phyloP scores from a whole-genome alignment of 768 basidiomycete genomes.

The Pseudohyphozyma bogoriensis region DNA sequence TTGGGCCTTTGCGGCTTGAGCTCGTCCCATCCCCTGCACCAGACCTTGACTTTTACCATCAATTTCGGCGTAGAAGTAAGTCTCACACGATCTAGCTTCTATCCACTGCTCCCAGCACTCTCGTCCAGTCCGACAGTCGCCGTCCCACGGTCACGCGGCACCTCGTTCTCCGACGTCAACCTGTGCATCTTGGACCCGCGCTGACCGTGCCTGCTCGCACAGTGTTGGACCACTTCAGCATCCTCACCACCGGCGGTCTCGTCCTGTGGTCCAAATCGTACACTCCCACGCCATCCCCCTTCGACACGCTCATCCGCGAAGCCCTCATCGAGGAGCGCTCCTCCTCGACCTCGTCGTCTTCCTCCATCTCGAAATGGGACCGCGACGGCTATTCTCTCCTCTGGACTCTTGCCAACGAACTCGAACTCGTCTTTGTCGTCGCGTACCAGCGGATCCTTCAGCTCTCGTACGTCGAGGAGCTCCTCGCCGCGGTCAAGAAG shows the following conservation, averaged over 20 bases:
- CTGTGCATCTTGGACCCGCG: background rate
- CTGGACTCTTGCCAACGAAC: slow-evolving; percentile 90
- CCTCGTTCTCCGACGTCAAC: no score
- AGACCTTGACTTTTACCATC: no score
- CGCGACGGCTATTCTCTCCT: slow-evolving; percentile 88
- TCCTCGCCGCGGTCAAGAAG: slow-evolving; percentile 65
- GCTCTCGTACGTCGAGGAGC: slow-evolving; percentile 82
- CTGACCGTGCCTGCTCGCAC: background rate
- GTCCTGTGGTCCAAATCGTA: slow-evolving; percentile 93
- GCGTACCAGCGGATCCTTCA: slow-evolving; percentile 95
- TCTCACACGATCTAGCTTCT: no score
- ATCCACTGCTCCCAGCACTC: no score
- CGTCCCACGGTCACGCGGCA: no score
- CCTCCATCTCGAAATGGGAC: slow-evolving; percentile 49
- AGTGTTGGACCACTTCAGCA: slow-evolving; percentile 76
- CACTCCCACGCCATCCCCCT: slow-evolving; percentile 70
- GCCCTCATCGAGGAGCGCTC: slow-evolving; percentile 83
- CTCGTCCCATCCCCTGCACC: no score
- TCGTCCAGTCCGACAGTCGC: no score
- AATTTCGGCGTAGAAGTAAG: no score
- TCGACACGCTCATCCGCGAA: slow-evolving; percentile 79
- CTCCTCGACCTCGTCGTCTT: slow-evolving; percentile 8
- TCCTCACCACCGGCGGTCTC: slow-evolving; percentile 71
- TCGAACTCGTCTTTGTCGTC: slow-evolving; percentile 94
- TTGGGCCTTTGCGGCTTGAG: no score